Evolutionary conservation across 2,329 filamentous ascomycete genomes (phyloP).

Genomic region (Zopfia rhizophila): DNA sequence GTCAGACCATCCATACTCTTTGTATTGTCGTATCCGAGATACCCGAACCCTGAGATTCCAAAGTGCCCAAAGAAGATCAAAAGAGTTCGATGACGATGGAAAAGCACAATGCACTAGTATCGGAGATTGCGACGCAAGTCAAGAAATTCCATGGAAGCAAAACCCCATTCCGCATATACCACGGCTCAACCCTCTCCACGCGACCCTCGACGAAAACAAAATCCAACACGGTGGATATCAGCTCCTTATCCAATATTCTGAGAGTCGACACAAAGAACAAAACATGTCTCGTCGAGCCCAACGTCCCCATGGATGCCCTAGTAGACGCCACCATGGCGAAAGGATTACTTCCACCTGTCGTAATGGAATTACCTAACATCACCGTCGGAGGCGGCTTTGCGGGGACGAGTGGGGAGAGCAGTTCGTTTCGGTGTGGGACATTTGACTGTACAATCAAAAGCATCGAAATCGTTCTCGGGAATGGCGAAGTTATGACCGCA

Average conservation of each 20-base stretch:
- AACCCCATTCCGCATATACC: constrained; percentile 65
- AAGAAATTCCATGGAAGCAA: constrained; percentile 58
- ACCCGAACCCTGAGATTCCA: too few species aligned
- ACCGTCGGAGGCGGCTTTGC: constrained; percentile 74
- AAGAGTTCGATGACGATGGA: too few species aligned
- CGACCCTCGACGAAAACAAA: constrained; percentile 54
- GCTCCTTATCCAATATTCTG: constrained; percentile 59
- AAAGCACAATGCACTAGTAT: constrained; percentile 36
- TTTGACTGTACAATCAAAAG: constrained; percentile 72
- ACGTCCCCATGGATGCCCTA: constrained; percentile 74
- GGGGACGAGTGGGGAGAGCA: constrained; percentile 74
- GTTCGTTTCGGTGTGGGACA: constrained; percentile 72
- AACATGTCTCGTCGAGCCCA: constrained; percentile 70
- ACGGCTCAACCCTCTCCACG: constrained; percentile 67
- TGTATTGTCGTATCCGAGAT: too few species aligned
- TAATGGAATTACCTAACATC: constrained; percentile 78
- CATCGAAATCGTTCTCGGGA: constrained; percentile 71
- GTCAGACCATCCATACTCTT: too few species aligned
- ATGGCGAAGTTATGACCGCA: constrained; percentile 64
- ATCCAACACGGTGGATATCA: constrained; percentile 60
- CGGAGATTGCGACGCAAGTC: constrained; percentile 47
- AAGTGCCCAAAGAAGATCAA: too few species aligned
- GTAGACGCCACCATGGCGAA: constrained; percentile 66
- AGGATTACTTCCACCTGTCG: constrained; percentile 70
- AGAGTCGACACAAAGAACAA: constrained; percentile 53